Percentiles rank a stretch among this genome's conserved stretches.
Evolutionary conservation across 2,329 filamentous ascomycete genomes (phyloP).

Genomic region (Onygenales sp.): DNA sequence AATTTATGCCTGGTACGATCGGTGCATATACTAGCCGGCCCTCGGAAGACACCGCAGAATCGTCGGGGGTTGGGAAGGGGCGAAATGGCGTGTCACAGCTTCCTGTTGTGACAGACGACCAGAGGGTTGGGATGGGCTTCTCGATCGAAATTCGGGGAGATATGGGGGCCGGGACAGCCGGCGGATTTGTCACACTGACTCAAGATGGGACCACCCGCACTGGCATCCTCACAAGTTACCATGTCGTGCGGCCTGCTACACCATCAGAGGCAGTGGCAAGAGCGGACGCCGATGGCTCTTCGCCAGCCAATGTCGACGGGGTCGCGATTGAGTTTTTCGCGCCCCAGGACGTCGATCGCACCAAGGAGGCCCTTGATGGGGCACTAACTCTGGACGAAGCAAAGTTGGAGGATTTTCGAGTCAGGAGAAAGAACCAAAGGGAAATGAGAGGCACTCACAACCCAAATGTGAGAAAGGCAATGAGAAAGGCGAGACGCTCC

Average conservation of each 20-base stretch:
- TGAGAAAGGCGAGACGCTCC: too few species aligned
- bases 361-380: not conserved
- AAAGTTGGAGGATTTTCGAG: too few species aligned
- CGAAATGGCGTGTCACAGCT: not conserved
- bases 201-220: conserved; percentile 1
- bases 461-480: too few species aligned
- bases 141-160: conserved; percentile 7
- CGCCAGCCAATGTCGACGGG: too few species aligned
- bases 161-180: conserved; percentile 7
- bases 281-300: too few species aligned
- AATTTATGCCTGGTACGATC: too few species aligned
- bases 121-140: conserved; percentile 5
- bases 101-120: not conserved
- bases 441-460: too few species aligned
- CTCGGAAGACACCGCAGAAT: too few species aligned
- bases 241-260: conserved; percentile 1
- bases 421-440: too few species aligned
- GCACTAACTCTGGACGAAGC: not conserved
- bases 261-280: too few species aligned
- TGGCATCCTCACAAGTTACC: conserved; percentile 9
- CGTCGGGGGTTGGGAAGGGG: not conserved
- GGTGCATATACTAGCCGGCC: too few species aligned
- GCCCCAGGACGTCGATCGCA: not conserved
- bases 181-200: conserved; percentile 10
- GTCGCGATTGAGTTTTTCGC: not conserved